Base-by-base conservation (phyloP, 1,139 yeast species). In the Casaregolazyma lundiana region DNA sequence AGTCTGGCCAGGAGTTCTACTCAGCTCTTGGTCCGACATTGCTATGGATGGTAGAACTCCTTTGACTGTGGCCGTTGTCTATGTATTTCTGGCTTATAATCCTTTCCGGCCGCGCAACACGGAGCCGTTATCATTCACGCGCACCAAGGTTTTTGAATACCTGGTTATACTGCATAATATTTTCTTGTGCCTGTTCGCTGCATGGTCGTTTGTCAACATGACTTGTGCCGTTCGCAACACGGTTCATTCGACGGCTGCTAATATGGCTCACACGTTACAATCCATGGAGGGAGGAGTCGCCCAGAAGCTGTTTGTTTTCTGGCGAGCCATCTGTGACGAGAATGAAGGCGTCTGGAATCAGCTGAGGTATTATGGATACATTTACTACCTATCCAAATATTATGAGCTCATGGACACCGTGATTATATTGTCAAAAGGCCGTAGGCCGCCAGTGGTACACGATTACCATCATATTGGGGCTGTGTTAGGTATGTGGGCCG, bases 391-490 rank as follows among this genome's bases (percentile, higher is more conserved):
- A 38, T 80, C 87, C 54, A 83, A 83, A 67, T 83, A 79, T 58
- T 83, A 83, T 60, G 90, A 84, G 64, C 84, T 83, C 37, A 59
- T 83, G 32, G 92, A 83, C 64, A 83, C 90, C 5, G 64, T 77
- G 38, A 78, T 83, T 55, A 83, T 83, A 52, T 71, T 83, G 48
- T 71, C 81, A 50, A 83, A 83, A 66, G 90, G 90, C 41, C 73
- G 76, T 61, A 84, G 81, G 35, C 77, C 86, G 11, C 77, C 84
- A 3, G 67, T 83, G 53, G 71, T 83, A 57, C 90, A 83, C 66
- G 79, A 86, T 52, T 83, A 83, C 65, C 90, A 83, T 62, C 92
- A 84, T 62, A 78, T 90, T 2, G 92, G 90, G 35, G 92, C 92
- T 43, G 83, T 83, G 83, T 70, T 83, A 68, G 81, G 87, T 55